These are phyloP conservation scores for Graphiopsis chlorocephala DNA, from an alignment of 2,329 filamentous ascomycete species.

Conservation along the genomic window DNA sequence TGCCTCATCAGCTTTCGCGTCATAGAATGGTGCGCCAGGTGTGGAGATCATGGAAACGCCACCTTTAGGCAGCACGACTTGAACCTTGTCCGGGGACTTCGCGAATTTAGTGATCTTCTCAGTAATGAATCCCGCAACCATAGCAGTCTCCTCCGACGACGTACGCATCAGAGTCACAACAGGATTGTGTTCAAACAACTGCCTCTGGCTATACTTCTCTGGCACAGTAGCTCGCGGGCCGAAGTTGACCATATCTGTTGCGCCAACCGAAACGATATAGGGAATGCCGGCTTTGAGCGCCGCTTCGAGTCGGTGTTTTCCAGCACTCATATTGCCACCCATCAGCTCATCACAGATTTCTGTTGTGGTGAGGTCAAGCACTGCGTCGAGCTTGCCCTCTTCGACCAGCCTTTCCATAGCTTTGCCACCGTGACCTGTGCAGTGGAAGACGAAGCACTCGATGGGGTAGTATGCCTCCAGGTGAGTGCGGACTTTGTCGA, in stretches of 20 bases:
- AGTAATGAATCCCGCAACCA: slow-evolving; percentile 57
- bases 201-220: slow-evolving; percentile 49
- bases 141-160: slow-evolving; percentile 53
- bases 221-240: slow-evolving; percentile 57
- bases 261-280: slow-evolving; percentile 50
- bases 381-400: slow-evolving; percentile 59
- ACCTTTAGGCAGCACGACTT: slow-evolving; percentile 59
- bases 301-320: slow-evolving; percentile 55
- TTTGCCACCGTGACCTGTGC: slow-evolving; percentile 65
- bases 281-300: slow-evolving; percentile 59
- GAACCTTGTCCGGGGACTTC: slow-evolving; percentile 42
- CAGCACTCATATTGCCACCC: slow-evolving; percentile 63
- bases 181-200: slow-evolving; percentile 64
- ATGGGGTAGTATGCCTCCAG: slow-evolving; percentile 48
- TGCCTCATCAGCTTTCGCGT: slow-evolving; percentile 47
- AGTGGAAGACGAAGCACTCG: slow-evolving; percentile 67
- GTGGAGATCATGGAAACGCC: slow-evolving; percentile 62
- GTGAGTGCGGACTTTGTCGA: slow-evolving; percentile 52
- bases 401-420: slow-evolving; percentile 65
- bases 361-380: slow-evolving; percentile 69
- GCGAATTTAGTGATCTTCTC: slow-evolving; percentile 49
- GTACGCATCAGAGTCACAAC: slow-evolving; percentile 66
- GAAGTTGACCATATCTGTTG: slow-evolving; percentile 63
- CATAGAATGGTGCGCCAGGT: slow-evolving; percentile 53
- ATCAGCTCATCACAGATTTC: slow-evolving; percentile 64